Evolutionary conservation across 2,329 filamentous ascomycete genomes (phyloP), one percentile per base, ranked within the genome.

Genomic region (Colletotrichum kahawae): DNA sequence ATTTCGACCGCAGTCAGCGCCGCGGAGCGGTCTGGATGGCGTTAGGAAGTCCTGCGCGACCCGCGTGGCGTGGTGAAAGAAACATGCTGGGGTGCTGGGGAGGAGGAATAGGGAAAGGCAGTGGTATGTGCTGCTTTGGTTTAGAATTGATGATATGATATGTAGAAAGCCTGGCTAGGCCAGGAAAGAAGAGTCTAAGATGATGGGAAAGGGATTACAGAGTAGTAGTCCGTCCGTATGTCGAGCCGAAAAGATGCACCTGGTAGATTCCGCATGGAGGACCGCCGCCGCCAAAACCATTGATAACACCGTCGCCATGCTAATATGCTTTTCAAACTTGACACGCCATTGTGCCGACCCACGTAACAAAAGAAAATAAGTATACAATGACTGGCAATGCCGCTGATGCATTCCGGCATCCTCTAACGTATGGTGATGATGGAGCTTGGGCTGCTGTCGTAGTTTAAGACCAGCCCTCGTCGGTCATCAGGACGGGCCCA

Each of bases 381-480:
- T 76, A 71, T 75, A 76, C 56, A 69, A 57, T 69, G 24, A 51
- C 66, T 29, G 69, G 65, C 34, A 43, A 66, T 43, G 34, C 60
- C 60, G 24, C 57, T 43, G 21, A 38, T 48, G 59, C 38, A n/a
- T 70, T 59, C 43, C 59, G 60, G 60, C 56, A 56, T 77, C 71
- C 76, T 31, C 81, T 80, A 80, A 83, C 81, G 80, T 83, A 82
- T 80, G 81, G 77, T 64, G 77, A 79, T 77, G 36, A 77, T 78
- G 54, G 79, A 75, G 73, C 79, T 77, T 14, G 77, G 72, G 64
- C 56, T 54, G 51, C 29, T 70, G 72, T 51, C 65, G 63, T 66
- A 68, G 34, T 31, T 73, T 62, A 24, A 60, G 29, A 34, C 71
- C 33, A 31, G 54, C 10, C 54, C 54, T 43, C 65, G 48, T 48